Base-by-base conservation (phyloP, 108 stramenopile species). In the Fistulifera solaris region DNA sequence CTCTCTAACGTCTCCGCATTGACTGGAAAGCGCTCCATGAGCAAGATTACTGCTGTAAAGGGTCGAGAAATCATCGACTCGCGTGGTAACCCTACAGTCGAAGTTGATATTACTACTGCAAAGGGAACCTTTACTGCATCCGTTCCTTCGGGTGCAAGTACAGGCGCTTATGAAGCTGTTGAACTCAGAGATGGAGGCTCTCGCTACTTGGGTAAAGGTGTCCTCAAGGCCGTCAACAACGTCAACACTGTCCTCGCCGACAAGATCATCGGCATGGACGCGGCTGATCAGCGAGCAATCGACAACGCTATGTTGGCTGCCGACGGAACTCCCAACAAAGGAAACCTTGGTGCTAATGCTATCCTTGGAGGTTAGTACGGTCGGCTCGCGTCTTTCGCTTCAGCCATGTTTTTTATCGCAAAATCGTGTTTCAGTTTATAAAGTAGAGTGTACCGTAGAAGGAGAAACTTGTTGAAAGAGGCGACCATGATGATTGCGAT, bases 31-130 rank as follows among this genome's bases (percentile, higher is more conserved):
- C n/a, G n/a, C n/a, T n/a, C n/a, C n/a, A n/a, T n/a, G n/a, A n/a
- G 40, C 40, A 40, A 40, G 40, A 95, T 98, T 72, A 95, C 94
- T 27, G 83, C 72, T 27, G 82, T 96, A 31, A 58, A 71, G 35
- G 98, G 89, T 8, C 94, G 99, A 39, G 89, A 95, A 66, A 96
- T 99, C 64, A 91, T 99, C 50, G 99, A 99, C 68, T 96, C 95
- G 48, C 88, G 99, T 53, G 99, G 99, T 24, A 99, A 99, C 73
- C 99, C 99, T 28, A 99, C 99, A 43, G 97, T 99, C 51, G 99
- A 99, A 77, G 89, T 90, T 24, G 89, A 86, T 50, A 71, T 93
- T 48, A 87, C 81, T 48, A 93, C 92, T 38, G 68, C 73, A 26
- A 45, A 77, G 14, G 92, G 92, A 38, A 77, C 76, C 48, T 88